These are phyloP conservation scores for Agrocybe pediades DNA, from an alignment of 768 basidiomycete species.

Conservation along the genomic window DNA sequence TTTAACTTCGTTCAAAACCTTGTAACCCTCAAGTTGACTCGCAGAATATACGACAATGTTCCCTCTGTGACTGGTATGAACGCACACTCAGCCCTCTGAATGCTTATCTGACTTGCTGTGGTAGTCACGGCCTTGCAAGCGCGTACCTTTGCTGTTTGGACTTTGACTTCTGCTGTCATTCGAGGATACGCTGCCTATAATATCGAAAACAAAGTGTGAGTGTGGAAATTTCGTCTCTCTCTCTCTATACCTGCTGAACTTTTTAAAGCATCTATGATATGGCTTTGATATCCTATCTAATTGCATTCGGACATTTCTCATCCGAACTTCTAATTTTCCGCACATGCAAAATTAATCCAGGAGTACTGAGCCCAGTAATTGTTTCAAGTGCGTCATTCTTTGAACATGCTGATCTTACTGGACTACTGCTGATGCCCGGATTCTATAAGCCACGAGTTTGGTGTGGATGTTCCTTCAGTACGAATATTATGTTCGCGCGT, in stretches of 20 bases:
- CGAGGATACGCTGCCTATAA: conserved; percentile 90
- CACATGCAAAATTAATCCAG: conserved; percentile 61
- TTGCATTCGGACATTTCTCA: conserved; percentile 88
- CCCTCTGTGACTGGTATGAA: conserved; percentile 38
- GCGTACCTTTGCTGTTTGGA: conserved; percentile 92
- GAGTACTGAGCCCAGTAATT: conserved; percentile 73
- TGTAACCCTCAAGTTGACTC: conserved; percentile 73
- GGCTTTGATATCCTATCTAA: conserved; percentile 82
- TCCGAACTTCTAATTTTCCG: conserved; percentile 85
- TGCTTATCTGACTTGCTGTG: conserved; percentile 1
- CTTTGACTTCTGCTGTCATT: conserved; percentile 80
- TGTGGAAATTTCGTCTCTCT: neutral
- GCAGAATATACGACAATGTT: conserved; percentile 67
- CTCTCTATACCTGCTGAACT: neutral
- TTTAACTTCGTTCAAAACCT: conserved; percentile 91
- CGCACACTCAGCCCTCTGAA: neutral
- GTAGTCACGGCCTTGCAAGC: conserved; percentile 87
- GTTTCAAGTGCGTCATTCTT: conserved; percentile 70
- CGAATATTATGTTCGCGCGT: conserved; percentile 65
- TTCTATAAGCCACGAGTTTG: conserved; percentile 50
- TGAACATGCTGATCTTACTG: conserved; percentile 14
- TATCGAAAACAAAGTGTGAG: conserved; percentile 79
- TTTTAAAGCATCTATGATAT: conserved; percentile 93
- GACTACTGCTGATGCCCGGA: no score
- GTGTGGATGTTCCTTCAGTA: conserved; percentile 89